Percentiles rank a stretch among this genome's conserved stretches.
These are phyloP conservation scores for Pinus taeda DNA, from an alignment of 75 land plant genomes.

Conservation along the genomic window DNA sequence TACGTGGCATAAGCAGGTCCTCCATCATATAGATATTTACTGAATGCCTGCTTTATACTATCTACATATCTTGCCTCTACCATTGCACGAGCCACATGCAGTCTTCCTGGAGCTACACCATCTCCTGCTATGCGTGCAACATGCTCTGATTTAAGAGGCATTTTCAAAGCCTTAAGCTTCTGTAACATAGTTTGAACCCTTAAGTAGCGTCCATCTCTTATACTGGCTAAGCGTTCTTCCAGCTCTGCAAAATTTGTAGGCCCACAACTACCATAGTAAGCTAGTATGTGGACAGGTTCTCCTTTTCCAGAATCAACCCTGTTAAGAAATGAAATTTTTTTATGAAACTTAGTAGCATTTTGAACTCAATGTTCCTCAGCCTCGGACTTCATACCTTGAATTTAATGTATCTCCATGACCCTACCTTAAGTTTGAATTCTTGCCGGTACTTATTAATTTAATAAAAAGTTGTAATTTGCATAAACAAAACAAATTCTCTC, in stretches of 20 bases:
- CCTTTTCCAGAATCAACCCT: constrained; percentile 45
- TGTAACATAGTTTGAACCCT: constrained; percentile 76
- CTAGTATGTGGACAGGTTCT: constrained; percentile 88
- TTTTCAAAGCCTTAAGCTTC: constrained; percentile 63
- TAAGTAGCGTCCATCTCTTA: constrained; percentile 78
- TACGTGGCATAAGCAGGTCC: constrained; percentile 96
- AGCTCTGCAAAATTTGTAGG: constrained; percentile 55
- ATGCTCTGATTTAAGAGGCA: constrained; percentile 84
- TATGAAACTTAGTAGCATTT: not conserved
- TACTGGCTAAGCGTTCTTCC: constrained; percentile 55
- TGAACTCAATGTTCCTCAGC: not conserved
- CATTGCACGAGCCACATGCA: constrained; percentile 96
- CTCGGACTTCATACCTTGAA: not conserved
- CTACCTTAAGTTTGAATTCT: not conserved
- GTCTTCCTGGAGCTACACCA: constrained; percentile 91
- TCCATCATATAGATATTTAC: constrained; percentile 82
- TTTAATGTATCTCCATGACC: not conserved
- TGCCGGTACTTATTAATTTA: not conserved
- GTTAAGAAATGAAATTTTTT: not conserved
- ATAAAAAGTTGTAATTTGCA: no score
- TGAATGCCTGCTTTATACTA: constrained; percentile 78
- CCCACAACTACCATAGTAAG: constrained; percentile 92
- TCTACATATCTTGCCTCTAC: constrained; percentile 89
- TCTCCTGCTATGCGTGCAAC: constrained; percentile 75
- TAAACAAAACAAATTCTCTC: no score